Base-by-base conservation (phyloP, 805 yeast genomes). In the Kluyveromyces starmeri region DNA sequence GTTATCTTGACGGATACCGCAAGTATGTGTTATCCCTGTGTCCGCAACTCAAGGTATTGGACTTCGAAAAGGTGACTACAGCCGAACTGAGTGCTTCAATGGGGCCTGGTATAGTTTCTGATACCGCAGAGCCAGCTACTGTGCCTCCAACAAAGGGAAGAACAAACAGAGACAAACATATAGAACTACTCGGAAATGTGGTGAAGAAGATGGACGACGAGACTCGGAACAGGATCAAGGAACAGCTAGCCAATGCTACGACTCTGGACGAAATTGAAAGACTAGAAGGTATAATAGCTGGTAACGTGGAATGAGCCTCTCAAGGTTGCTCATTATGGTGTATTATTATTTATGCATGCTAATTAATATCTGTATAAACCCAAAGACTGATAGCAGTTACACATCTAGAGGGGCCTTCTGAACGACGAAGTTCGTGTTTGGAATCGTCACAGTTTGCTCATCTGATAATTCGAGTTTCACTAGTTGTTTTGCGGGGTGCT, bases 221-320 rank as follows among this genome's bases (percentile, higher is more conserved):
- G 22, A 85, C 78, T 24, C 69, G 65, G 37, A 54, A 56, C 10
- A 57, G 59, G 29, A 56, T 88, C 32, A 65, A 76, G 41, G 50
- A 62, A 27, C 68, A 73, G 42, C 61, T 88, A 37, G 65, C 67
- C 34, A 62, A 59, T 20, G 94, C 96, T 1, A 67, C 75, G 4
- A 74, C 77, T 34, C 51, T 88, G 38, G 82, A 71, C 5, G 96
- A 88, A 42, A 82, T 86, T 5, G 82, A 78, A 38, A 61, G 73
- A 33, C 70, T 86, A 16, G 94, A 84, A 51, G 61, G 58, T 18
- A 63, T 72, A 14, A 58, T 81, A 28, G 44, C 62, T 43, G 60
- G 62, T 13, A 54, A 51, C 15, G 39, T 53, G 15, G 33, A 12
- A 4, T 21, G n/a, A 20, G 3, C n/a, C n/a, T n/a, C n/a, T n/a